These are phyloP conservation scores for Tilletia horrida DNA, from an alignment of 1,284 basidiomycete genomes.

Conservation along the genomic window DNA sequence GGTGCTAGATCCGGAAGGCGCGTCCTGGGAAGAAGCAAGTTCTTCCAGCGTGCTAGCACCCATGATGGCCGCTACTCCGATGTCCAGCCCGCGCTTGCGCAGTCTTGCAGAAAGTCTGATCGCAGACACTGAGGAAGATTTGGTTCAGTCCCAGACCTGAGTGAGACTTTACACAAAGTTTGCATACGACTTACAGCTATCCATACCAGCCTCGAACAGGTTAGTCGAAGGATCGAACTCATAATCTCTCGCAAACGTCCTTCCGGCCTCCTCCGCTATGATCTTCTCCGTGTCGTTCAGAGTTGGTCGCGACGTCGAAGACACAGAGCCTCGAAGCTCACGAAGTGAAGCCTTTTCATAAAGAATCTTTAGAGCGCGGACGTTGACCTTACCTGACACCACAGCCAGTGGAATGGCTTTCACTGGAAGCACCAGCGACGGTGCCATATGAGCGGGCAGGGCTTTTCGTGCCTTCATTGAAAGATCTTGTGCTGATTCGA, in stretches of 20 bases:
- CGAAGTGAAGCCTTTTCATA: constrained; percentile 26
- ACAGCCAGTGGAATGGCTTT: constrained; percentile 36
- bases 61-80: constrained; percentile 33
- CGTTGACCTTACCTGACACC: constrained; percentile 45
- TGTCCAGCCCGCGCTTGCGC: constrained; percentile 26
- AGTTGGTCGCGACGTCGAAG: constrained; percentile 13
- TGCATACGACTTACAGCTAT: constrained; percentile 27
- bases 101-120: constrained; percentile 39
- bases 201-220: constrained; percentile 44
- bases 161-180: neutral
- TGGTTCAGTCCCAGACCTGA: neutral
- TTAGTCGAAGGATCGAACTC: constrained; percentile 18
- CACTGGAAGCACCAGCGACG: constrained; percentile 39
- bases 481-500: neutral
- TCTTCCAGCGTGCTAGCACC: constrained; percentile 35
- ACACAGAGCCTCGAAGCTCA: neutral
- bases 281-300: constrained; percentile 26
- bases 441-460: constrained; percentile 48
- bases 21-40: constrained; percentile 22
- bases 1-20: neutral
- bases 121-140: constrained; percentile 27
- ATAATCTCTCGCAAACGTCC: constrained; percentile 17
- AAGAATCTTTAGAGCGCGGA: constrained; percentile 27
- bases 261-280: constrained; percentile 26
- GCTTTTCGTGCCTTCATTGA: neutral